Evolutionary conservation across 2,329 filamentous ascomycete genomes (phyloP), one percentile per base, ranked within the genome.

Genomic region (Delphinella strobiligena): DNA sequence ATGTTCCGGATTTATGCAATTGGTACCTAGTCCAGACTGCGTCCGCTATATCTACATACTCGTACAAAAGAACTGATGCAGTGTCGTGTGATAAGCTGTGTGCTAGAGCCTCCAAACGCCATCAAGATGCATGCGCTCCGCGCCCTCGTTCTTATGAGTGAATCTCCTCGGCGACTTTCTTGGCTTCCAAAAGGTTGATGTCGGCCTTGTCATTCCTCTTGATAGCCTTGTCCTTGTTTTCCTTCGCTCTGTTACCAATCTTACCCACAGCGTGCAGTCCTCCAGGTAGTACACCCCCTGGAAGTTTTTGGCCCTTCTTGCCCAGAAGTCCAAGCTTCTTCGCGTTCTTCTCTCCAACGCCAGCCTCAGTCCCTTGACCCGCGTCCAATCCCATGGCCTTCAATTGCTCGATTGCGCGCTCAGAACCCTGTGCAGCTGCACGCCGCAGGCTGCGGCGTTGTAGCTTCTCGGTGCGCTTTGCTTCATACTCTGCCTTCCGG

Each of bases 401-500:
- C 37, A 59, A 34, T 24, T 48, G 37, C 24, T 45, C 37, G 17
- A 56, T 54, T 0, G 54, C 54, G 3, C 51, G 47, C 15, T 47
- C 48, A 17, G 51, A 44, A 8, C 56, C 56, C 17, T 49, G 43
- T 9, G 53, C 54, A n/a, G 55, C 56, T 34, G 47, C 43, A 11
- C 41, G 41, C 12, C 57, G 49, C 32, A 54, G 42, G 11, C 42
- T 43, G 16, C 53, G 47, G 12, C 55, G 48, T 49, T 72, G 66
- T 31, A 72, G 64, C 59, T 83, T 84, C 27, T 62, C 64, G 22
- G 64, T 61, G 41, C 71, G 71, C 57, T 75, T 70, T 19, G 62
- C 61, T 36, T 76, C 68, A 42, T 72, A 68, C 37, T 66, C 63
- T 37, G 57, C 67, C 50, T 75, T 66, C 32, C 74, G 65, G 58